A percentile compares a stretch with the other conserved stretches of the same genome.
Evolutionary conservation across 2,329 filamentous ascomycete species (phyloP).

Genomic region (Aspergillus brunneoviolaceus): DNA sequence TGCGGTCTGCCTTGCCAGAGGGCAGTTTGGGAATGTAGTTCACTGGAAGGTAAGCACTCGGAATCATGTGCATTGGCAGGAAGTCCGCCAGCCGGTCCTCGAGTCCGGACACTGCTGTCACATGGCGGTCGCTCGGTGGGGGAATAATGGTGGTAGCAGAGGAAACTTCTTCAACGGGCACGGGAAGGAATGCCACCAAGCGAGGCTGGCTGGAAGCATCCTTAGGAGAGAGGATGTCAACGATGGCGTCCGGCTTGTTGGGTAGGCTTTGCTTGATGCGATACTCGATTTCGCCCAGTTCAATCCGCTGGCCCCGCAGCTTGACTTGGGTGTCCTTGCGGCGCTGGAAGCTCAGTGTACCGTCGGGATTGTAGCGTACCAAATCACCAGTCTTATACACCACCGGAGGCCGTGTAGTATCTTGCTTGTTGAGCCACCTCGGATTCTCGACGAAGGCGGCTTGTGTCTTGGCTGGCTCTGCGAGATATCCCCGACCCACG

Average conservation of each 20-base stretch:
- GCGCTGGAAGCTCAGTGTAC: conserved; percentile 18
- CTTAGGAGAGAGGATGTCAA: conserved; percentile 51
- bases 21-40: conserved; percentile 8
- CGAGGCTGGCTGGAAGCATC: conserved; percentile 41
- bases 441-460: conserved; percentile 8
- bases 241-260: conserved; percentile 43
- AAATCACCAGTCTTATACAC: conserved; percentile 29
- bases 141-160: conserved; percentile 3
- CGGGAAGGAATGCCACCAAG: conserved; percentile 47
- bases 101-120: conserved; percentile 7
- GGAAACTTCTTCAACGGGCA: not conserved
- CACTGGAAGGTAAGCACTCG: conserved; percentile 8
- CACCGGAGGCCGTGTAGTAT: conserved; percentile 1
- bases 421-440: conserved; percentile 4
- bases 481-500: conserved; percentile 9
- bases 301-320: conserved; percentile 32
- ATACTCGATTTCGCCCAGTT: conserved; percentile 31
- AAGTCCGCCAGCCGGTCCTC: conserved; percentile 6
- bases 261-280: conserved; percentile 32
- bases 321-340: conserved; percentile 34
- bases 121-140: conserved; percentile 6
- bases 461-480: conserved; percentile 8
- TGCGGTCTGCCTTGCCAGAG: conserved; percentile 13
- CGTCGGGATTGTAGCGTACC: conserved; percentile 20
- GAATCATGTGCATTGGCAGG: conserved; percentile 14